phyloP scores from a whole-genome alignment of 805 yeast genomes.

The Wickerhamiella slavikovae region DNA sequence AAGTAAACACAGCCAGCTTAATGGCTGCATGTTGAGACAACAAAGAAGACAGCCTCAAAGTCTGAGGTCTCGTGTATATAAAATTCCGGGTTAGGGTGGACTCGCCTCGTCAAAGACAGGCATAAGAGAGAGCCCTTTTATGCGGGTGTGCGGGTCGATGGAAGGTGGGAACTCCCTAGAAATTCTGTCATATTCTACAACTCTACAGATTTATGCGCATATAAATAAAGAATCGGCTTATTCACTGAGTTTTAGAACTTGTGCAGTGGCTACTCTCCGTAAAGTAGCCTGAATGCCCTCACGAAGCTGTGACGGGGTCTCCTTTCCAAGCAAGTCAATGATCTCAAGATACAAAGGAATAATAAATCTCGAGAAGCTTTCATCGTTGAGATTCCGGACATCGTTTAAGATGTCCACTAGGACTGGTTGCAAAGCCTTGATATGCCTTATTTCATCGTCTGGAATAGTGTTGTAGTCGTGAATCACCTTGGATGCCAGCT shows the following conservation, averaged over 20 bases:
- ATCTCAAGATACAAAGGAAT: conserved; percentile 9
- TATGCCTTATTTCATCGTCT: conserved; percentile 48
- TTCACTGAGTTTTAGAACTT: too few species aligned
- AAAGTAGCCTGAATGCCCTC: conserved; percentile 17
- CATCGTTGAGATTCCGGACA: conserved; percentile 51
- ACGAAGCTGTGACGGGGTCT: conserved; percentile 18
- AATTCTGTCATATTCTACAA: too few species aligned
- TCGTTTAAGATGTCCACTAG: conserved; percentile 76
- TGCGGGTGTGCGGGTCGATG: too few species aligned
- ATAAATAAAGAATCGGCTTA: too few species aligned
- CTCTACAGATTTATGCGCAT: too few species aligned
- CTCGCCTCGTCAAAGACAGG: too few species aligned
- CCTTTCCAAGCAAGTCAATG: conserved; percentile 18
- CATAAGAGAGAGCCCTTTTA: too few species aligned
- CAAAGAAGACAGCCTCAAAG: background rate
- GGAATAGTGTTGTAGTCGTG: conserved; percentile 52
- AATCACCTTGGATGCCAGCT: conserved; percentile 52
- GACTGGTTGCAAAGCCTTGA: conserved; percentile 79
- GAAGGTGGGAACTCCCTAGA: too few species aligned
- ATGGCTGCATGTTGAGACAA: background rate
- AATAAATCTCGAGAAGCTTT: conserved; percentile 29
- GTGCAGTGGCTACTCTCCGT: conserved; percentile 29
- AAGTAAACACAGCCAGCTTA: background rate
- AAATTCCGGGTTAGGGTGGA: background rate
- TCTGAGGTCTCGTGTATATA: background rate